Evolutionary conservation across 805 yeast genomes (phyloP).

Genomic region (Schizosaccharomyces osmophilus): DNA sequence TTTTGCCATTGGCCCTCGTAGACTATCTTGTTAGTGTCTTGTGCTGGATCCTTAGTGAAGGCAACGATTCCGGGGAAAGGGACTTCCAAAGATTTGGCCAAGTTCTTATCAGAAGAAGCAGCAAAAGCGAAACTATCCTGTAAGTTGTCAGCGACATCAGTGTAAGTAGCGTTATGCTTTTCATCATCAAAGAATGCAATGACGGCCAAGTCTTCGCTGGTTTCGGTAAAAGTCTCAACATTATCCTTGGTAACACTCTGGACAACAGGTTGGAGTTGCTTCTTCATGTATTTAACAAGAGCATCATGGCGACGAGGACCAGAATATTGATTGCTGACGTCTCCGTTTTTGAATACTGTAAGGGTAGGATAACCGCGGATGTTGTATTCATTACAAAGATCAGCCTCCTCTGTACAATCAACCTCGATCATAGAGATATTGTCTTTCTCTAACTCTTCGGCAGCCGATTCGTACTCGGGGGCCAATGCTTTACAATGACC

Average conservation of each 20-base stretch:
- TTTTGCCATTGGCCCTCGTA: constrained; percentile 14
- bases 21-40: constrained; percentile 13
- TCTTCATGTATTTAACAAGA: constrained; percentile 54
- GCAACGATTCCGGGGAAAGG: constrained; percentile 26
- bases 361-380: constrained; percentile 68
- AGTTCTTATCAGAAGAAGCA: constrained; percentile 18
- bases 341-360: constrained; percentile 37
- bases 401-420: constrained; percentile 60
- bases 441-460: constrained; percentile 33
- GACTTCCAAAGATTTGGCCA: constrained; percentile 19
- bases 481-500: constrained; percentile 76
- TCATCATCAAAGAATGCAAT: constrained; percentile 32
- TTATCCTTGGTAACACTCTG: constrained; percentile 23
- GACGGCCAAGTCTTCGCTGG: constrained; percentile 19
- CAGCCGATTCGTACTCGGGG: constrained; percentile 57
- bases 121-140: constrained; percentile 45
- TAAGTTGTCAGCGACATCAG: constrained; percentile 32
- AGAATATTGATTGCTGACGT: constrained; percentile 35
- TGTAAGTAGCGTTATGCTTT: constrained; percentile 27
- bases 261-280: constrained; percentile 62
- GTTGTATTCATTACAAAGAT: constrained; percentile 40
- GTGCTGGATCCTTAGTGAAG: constrained; percentile 13
- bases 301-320: constrained; percentile 70
- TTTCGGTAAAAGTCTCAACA: constrained; percentile 25
- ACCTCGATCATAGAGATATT: constrained; percentile 55